A percentile compares a stretch with the other conserved stretches of the same genome.
These are phyloP conservation scores for Trametes cubensis DNA, from an alignment of 768 basidiomycete genomes.

Conservation along the genomic window DNA sequence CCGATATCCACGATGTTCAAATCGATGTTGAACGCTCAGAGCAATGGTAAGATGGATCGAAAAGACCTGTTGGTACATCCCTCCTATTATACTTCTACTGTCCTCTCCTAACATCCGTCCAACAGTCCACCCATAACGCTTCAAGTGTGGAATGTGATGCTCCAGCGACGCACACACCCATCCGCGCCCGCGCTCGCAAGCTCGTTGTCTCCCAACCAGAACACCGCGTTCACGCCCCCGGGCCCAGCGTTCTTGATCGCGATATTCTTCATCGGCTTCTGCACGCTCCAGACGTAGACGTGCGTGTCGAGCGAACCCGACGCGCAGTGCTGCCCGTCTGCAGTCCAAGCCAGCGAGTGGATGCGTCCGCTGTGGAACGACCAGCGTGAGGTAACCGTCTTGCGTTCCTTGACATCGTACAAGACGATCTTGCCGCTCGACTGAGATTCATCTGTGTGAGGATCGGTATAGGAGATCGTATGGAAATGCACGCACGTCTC, in stretches of 20 bases:
- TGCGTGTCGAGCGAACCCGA: conserved; percentile 94
- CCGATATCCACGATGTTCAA: background rate
- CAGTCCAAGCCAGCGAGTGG: conserved; percentile 74
- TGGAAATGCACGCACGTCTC: conserved; percentile 70
- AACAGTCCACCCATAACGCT: background rate
- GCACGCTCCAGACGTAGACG: conserved; percentile 85
- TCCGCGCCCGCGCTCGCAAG: conserved; percentile 81
- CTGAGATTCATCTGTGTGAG: conserved; percentile 40
- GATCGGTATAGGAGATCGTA: background rate
- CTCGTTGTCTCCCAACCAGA: conserved; percentile 68
- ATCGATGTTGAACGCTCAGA: background rate
- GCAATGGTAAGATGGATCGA: background rate
- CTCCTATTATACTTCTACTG: background rate
- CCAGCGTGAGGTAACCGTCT: conserved; percentile 79
- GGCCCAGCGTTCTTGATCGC: conserved; percentile 85
- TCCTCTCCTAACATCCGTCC: background rate
- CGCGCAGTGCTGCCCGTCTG: conserved; percentile 74
- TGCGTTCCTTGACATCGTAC: conserved; percentile 68
- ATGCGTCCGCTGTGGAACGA: conserved; percentile 84
- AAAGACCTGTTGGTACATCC: conserved; percentile 1
- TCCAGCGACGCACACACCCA: conserved; percentile 76
- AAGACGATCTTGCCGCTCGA: conserved; percentile 80
- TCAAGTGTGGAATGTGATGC: conserved; percentile 48
- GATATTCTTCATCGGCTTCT: conserved; percentile 70
- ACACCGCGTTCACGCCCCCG: conserved; percentile 80